A percentile compares a stretch with the other conserved stretches of the same genome.
Conservation (phyloP, 2,329 filamentous ascomycete genomes). For the Penicillium sp. region DNA sequence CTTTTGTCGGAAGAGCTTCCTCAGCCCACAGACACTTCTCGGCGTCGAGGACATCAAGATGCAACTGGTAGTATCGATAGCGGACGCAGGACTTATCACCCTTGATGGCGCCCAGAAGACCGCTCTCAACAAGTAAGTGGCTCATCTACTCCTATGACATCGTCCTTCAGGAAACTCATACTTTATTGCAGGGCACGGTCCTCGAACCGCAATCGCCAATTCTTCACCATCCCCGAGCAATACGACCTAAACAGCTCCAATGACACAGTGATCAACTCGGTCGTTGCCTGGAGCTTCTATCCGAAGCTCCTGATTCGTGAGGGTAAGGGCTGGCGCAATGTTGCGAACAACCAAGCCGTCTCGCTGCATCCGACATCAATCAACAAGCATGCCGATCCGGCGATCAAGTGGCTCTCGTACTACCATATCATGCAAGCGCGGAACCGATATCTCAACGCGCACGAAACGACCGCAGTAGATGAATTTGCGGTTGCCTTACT, state of each 20-base stretch:
- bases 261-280: conserved; percentile 74
- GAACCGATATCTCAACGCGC: conserved; percentile 79
- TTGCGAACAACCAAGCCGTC: conserved; percentile 89
- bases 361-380: conserved; percentile 85
- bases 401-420: conserved; percentile 81
- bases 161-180: neutral
- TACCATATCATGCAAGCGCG: conserved; percentile 96
- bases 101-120: conserved; percentile 73
- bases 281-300: conserved; percentile 94
- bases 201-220: conserved; percentile 67
- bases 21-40: conserved; percentile 81
- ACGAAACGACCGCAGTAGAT: conserved; percentile 80
- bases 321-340: conserved; percentile 83
- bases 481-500: conserved; percentile 81
- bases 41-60: conserved; percentile 97
- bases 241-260: conserved; percentile 77
- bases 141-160: neutral
- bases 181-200: conserved; percentile 56
- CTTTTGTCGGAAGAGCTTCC: conserved; percentile 93
- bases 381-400: conserved; percentile 64
- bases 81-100: conserved; percentile 79
- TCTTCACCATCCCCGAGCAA: conserved; percentile 78
- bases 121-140: conserved; percentile 61
- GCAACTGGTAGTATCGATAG: conserved; percentile 80
- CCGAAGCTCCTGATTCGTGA: conserved; percentile 87